Base-by-base conservation (phyloP, 1,284 basidiomycete genomes). In the Ceratobasidium sp. region DNA sequence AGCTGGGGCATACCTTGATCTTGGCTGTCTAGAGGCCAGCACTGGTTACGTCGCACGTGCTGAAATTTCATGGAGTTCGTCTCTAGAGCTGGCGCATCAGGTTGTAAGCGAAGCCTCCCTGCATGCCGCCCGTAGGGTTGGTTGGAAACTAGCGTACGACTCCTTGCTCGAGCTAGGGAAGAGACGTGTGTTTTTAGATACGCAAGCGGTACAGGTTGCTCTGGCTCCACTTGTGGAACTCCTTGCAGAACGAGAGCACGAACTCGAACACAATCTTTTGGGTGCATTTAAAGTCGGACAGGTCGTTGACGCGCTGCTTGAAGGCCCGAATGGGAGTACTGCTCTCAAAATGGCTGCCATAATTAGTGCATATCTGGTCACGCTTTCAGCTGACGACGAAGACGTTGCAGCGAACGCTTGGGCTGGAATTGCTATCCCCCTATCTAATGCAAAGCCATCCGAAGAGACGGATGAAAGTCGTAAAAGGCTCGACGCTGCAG, bases 101-200 rank as follows among this genome's bases (percentile, higher is more conserved):
- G 87, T 92, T 1, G 84, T 95, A 67, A 83, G 86, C 39, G 84
- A 86, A 11, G 89, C 88, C 56, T 37, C 58, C 3, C 26, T 74
- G 33, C 83, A 88, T 51, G 90, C 89, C 5, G 92, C 93, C 83
- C 89, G 92, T 45, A 86, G 88, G 3, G 87, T 95, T 28, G 90
- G 89, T 0, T 99, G 97, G 97, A 99, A 99, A 84, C 86, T 91
- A 2, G 87, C 92, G 11, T 93, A 90, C 0, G 97, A 99, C 83
- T 91, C 92, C 0, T 84, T 94, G 2, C 91, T 91, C 80, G 86
- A 89, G 66, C 84, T 97, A 0, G 91, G 92, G 0, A 77, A 79
- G 15, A 81, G 80, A 47, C 82, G 84, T 47, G 78, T 81, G 3
- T 80, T 79, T n/a, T 79, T 82, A 33, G 83, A 85, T 61, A 77